Evolutionary conservation across 164 flowering plant species (phyloP).

Genomic region (Hamamelis virginiana): DNA sequence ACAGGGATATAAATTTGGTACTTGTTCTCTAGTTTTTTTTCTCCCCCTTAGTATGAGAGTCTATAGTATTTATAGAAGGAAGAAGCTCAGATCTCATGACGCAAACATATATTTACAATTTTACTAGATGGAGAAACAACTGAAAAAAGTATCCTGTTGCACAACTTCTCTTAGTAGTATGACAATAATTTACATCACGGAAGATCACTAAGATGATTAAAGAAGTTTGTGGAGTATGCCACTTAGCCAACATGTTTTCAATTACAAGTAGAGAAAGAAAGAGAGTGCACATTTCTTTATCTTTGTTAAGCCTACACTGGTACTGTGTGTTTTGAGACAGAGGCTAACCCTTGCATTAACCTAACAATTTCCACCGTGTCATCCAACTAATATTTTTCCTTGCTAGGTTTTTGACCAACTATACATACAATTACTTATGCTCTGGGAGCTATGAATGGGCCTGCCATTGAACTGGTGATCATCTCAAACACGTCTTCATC

Average conservation of each 20-base stretch:
- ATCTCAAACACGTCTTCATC: conserved; percentile 87
- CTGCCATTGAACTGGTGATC: conserved; percentile 47
- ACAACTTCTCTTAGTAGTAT: conserved; percentile 7
- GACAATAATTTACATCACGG: conserved; percentile 13
- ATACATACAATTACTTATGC: conserved; percentile 78
- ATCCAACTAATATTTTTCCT: conserved; percentile 74
- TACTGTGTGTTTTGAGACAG: conserved; percentile 47
- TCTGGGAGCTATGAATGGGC: conserved; percentile 41
- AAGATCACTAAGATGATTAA: background rate
- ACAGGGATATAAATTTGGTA: too few relatives aligned
- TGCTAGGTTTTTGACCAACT: conserved; percentile 66
- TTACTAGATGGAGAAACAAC: conserved; percentile 4
- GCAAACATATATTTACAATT: conserved; percentile 23
- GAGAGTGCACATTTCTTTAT: background rate
- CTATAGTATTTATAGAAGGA: too few relatives aligned
- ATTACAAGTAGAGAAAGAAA: background rate
- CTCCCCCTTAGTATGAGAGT: too few relatives aligned
- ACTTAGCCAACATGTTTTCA: conserved; percentile 6
- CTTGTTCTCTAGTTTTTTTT: too few relatives aligned
- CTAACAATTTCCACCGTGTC: conserved; percentile 59
- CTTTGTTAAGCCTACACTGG: conserved; percentile 2
- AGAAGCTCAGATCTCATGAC: background rate
- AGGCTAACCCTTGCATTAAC: conserved; percentile 66
- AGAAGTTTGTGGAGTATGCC: background rate
- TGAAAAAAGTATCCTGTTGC: background rate